Conservation (phyloP, 2,329 filamentous ascomycete genomes). For the Colletotrichum euphorbiae region DNA sequence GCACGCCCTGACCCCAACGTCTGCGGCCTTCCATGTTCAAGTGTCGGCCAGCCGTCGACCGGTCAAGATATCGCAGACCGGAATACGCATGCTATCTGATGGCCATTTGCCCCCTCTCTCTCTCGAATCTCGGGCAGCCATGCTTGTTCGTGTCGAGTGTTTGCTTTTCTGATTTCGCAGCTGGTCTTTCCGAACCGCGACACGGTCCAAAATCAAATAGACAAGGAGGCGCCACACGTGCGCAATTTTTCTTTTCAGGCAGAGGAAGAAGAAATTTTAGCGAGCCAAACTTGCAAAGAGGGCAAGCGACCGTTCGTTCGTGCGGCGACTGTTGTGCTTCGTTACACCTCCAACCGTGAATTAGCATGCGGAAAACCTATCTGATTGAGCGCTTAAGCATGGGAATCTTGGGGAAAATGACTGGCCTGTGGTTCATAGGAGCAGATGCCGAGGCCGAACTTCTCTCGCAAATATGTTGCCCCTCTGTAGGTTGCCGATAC, state of each 20-base stretch:
- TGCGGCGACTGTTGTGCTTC: background rate
- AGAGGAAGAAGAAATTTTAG: constrained; percentile 18
- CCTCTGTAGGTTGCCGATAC: constrained; percentile 4
- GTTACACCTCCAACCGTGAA: background rate
- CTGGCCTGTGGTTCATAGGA: background rate
- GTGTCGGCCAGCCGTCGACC: constrained; percentile 18
- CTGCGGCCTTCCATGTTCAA: constrained; percentile 12
- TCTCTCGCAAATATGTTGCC: background rate
- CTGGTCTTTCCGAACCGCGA: background rate
- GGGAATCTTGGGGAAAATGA: constrained; percentile 6
- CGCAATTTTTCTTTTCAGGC: constrained; percentile 12
- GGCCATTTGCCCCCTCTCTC: background rate
- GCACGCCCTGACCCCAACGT: background rate
- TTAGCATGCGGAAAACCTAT: background rate
- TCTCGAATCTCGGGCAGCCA: background rate
- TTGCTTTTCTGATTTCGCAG: constrained; percentile 21
- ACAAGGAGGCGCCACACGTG: constrained; percentile 8
- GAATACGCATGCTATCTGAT: constrained; percentile 21
- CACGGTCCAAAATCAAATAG: background rate
- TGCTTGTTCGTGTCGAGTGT: background rate
- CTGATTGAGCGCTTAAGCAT: background rate
- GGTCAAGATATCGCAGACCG: constrained; percentile 15
- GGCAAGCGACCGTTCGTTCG: constrained; percentile 7
- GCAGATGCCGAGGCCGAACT: background rate
- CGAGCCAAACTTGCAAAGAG: constrained; percentile 3